Percentiles rank a stretch among this genome's conserved stretches.
These are phyloP conservation scores for Magnolia kwangsiensis DNA, from an alignment of 164 flowering plant genomes.

Conservation along the genomic window DNA sequence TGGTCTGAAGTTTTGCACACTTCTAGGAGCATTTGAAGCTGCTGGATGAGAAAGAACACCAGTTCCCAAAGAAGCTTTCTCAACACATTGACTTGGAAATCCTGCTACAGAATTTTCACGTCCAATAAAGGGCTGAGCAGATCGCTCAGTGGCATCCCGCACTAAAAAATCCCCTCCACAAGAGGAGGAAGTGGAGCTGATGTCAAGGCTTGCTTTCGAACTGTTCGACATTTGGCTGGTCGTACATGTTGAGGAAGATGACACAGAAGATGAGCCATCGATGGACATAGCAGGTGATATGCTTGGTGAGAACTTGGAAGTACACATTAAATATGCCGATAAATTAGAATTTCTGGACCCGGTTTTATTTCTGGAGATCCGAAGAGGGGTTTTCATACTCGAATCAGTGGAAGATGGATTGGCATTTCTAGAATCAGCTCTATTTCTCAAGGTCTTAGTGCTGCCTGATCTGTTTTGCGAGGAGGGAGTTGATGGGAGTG, in stretches of 20 bases:
- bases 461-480: slow-evolving; percentile 47
- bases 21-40: slow-evolving; percentile 18
- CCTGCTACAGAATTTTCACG: neutral
- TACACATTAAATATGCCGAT: neutral
- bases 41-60: slow-evolving; percentile 25
- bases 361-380: slow-evolving; percentile 1
- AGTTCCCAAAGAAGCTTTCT: slow-evolving; percentile 22
- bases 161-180: slow-evolving; percentile 13
- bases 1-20: slow-evolving; percentile 35
- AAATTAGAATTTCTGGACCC: neutral
- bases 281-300: slow-evolving; percentile 16
- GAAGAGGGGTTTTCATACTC: slow-evolving; percentile 7
- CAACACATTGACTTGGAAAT: slow-evolving; percentile 15
- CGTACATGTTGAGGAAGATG: slow-evolving; percentile 62
- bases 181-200: slow-evolving; percentile 16
- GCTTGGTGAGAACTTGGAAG: slow-evolving; percentile 2
- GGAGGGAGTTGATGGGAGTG: slow-evolving; percentile 33
- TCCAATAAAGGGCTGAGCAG: slow-evolving; percentile 8
- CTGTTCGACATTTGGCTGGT: slow-evolving; percentile 35
- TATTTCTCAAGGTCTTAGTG: slow-evolving; percentile 27
- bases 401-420: neutral
- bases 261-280: slow-evolving; percentile 55
- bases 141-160: slow-evolving; percentile 16
- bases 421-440: slow-evolving; percentile 17
- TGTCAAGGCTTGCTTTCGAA: slow-evolving; percentile 29